Evolutionary conservation across 768 basidiomycete species (phyloP).

Genomic region (Psilocybe cyanescens): DNA sequence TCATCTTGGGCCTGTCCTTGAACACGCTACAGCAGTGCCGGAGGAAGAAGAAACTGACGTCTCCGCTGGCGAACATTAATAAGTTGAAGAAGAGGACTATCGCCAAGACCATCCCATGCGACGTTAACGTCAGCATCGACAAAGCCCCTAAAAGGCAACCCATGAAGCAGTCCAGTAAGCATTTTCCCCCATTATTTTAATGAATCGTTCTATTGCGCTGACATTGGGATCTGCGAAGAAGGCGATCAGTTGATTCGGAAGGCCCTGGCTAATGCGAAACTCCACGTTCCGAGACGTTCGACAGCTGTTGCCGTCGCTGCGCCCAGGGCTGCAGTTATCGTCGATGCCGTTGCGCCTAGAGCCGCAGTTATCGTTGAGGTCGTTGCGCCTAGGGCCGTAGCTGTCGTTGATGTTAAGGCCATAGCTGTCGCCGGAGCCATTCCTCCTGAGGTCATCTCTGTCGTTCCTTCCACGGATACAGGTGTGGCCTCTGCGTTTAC

Average conservation of each 20-base stretch:
- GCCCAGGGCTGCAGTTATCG: no score
- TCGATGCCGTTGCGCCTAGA: neutral
- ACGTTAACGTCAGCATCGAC: no score
- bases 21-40: neutral
- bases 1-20: neutral
- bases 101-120: neutral
- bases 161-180: neutral
- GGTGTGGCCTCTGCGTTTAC: no score
- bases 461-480: no score
- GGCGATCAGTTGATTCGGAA: neutral
- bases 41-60: neutral
- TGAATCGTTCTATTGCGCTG: neutral
- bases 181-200: neutral
- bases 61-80: neutral
- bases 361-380: neutral
- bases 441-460: no score
- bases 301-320: neutral
- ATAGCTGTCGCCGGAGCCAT: no score
- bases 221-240: neutral
- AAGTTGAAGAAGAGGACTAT: neutral
- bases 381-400: no score
- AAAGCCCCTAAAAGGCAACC: no score
- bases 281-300: neutral
- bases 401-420: neutral
- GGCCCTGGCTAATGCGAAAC: neutral